Evolutionary conservation across 306 rosid species (phyloP), one percentile per base, ranked within the genome.

Genomic region (Senna tora): DNA sequence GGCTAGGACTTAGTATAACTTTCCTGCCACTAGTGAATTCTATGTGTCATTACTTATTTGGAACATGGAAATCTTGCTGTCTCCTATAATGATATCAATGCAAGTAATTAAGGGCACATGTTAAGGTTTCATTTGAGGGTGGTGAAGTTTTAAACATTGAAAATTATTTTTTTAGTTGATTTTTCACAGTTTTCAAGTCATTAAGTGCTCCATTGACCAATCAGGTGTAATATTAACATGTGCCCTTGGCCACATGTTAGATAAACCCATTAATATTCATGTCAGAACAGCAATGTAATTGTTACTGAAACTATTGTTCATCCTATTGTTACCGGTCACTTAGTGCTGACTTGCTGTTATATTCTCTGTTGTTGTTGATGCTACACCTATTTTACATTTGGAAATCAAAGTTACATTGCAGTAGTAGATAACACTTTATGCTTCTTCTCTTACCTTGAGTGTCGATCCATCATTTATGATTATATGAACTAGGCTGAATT

Each of bases 371-470:
- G 71, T 59, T 46, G 75, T 25, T 58, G 69, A 62, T 42, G 46
- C 68, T 52, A 22, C 17, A 53, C 72, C 72, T 19, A 14, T 52
- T 38, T 17, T n/a, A 22, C 52, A 69, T 36, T 70, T 77, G 8
- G 45, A 45, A 70, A 62, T 63, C 71, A 33, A 20, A 41, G 46
- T 42, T 49, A 30, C 69, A 28, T 61, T 28, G 76, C 16, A 69
- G 41, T 45, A 52, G 33, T 61, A 9, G 9, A 36, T 36, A 36
- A 36, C 39, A 36, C 39, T 36, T 5, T 49, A 55, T 59, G 59
- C 56, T 43, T 42, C 47, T 39, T 62, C 66, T 20, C 66, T 59
- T 69, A 33, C 56, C 56, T 45, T 56, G 80, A 76, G 69, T 59
- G 32, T 41, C 56, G 14, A 30, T 33, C 50, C 49, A 47, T 9